Conservation (phyloP, 1,284 basidiomycete species). For the Ustilago nuda region DNA sequence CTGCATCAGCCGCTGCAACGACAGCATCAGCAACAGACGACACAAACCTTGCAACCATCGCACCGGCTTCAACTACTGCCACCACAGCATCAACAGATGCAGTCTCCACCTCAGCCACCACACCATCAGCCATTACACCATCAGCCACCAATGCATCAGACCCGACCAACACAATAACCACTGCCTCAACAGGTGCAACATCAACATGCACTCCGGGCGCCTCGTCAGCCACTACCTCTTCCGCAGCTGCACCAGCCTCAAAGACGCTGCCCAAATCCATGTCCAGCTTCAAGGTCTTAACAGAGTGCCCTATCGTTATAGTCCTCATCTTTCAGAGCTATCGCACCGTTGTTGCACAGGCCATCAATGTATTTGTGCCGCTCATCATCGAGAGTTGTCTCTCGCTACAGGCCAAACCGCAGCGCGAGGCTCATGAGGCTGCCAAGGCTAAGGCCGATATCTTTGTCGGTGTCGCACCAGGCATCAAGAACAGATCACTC, state of each 20-base stretch:
- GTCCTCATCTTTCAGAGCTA: constrained; percentile 90
- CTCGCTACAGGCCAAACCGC: constrained; percentile 78
- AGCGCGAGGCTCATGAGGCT: constrained; percentile 83
- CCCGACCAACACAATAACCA: constrained; percentile 5
- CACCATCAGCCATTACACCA: constrained; percentile 3
- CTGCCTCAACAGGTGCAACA: constrained; percentile 13
- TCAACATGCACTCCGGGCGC: constrained; percentile 17
- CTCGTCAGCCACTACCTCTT: constrained; percentile 10
- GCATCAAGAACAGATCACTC: constrained; percentile 77
- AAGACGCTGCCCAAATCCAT: constrained; percentile 62
- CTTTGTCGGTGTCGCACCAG: constrained; percentile 85
- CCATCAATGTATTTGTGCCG: constrained; percentile 80
- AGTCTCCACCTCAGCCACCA: neutral
- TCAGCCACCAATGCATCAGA: constrained; percentile 9
- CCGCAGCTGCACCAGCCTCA: constrained; percentile 22
- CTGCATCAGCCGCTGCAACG: constrained; percentile 14
- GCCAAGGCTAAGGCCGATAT: constrained; percentile 80
- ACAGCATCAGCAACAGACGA: constrained; percentile 7
- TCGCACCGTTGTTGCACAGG: constrained; percentile 75
- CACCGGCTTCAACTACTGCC: constrained; percentile 2
- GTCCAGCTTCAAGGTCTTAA: constrained; percentile 89
- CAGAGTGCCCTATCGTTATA: constrained; percentile 93
- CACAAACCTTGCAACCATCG: constrained; percentile 3
- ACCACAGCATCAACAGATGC: constrained; percentile 16
- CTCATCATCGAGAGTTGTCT: constrained; percentile 68